Conservation (phyloP, 1,284 basidiomycete species). For the Heterobasidion parviporum region DNA sequence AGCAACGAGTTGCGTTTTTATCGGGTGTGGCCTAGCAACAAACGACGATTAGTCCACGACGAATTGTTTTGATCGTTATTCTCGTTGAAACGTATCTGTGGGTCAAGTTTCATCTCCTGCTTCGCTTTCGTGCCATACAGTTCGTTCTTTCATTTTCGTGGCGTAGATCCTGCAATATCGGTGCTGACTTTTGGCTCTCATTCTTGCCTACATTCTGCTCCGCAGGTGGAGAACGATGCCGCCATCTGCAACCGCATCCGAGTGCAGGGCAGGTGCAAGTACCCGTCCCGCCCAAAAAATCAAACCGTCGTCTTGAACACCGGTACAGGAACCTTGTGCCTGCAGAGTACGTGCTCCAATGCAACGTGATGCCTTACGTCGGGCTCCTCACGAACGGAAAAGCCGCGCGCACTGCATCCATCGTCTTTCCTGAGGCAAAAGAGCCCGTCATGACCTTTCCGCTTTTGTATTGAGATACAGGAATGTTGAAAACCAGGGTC, state of each 20-base stretch:
- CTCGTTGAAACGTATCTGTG: too few relatives aligned
- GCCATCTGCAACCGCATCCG: conserved; percentile 92
- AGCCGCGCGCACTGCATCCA: conserved; percentile 52
- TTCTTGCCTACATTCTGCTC: conserved; percentile 6
- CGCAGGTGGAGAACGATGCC: conserved; percentile 70
- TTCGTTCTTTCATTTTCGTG: neutral
- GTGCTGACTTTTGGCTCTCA: neutral
- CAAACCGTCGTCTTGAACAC: conserved; percentile 30
- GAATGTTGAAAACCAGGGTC: too few relatives aligned
- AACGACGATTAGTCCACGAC: too few relatives aligned
- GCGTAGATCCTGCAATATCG: neutral
- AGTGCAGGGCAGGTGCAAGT: conserved; percentile 71
- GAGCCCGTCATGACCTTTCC: conserved; percentile 15
- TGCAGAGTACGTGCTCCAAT: conserved; percentile 71
- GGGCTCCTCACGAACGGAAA: conserved; percentile 74
- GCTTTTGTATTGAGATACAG: too few relatives aligned
- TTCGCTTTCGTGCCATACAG: too few relatives aligned
- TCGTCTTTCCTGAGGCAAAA: conserved; percentile 40
- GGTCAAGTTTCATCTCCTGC: too few relatives aligned
- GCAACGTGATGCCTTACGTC: conserved; percentile 88
- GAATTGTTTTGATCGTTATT: too few relatives aligned
- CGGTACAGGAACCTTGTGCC: conserved; percentile 67
- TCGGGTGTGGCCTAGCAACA: too few relatives aligned
- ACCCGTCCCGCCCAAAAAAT: conserved; percentile 62
- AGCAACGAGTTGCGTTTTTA: too few relatives aligned